Percentiles rank a stretch among this genome's conserved stretches.
Evolutionary conservation across 2,329 filamentous ascomycete species (phyloP).

Genomic region (Geosmithia morbida): DNA sequence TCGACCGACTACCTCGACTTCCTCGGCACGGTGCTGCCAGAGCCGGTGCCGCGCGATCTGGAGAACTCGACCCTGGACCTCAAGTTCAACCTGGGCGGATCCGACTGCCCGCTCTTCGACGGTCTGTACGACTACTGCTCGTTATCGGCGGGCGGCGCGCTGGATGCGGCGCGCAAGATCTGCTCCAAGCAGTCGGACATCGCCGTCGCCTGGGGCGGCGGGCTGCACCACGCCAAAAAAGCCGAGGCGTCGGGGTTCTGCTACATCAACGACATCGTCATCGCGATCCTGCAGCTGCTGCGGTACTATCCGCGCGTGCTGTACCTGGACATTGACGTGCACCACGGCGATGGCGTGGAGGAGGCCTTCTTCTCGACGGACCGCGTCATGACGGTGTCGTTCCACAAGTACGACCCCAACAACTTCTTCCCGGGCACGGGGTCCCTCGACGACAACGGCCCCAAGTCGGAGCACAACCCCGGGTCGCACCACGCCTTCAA

Average conservation of each 20-base stretch:
- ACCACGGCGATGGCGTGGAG: slow-evolving; percentile 83
- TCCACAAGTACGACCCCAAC: slow-evolving; percentile 84
- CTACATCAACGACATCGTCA: slow-evolving; percentile 97
- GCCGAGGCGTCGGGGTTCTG: slow-evolving; percentile 91
- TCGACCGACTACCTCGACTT: slow-evolving; percentile 84
- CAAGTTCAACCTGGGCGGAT: slow-evolving; percentile 75
- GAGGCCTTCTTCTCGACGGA: slow-evolving; percentile 85
- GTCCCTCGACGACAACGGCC: slow-evolving; percentile 73
- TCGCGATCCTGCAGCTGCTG: slow-evolving; percentile 80
- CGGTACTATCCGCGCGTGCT: slow-evolving; percentile 72
- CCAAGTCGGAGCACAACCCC: slow-evolving; percentile 67
- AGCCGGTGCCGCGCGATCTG: slow-evolving; percentile 48
- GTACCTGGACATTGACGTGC: slow-evolving; percentile 90
- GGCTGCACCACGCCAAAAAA: slow-evolving; percentile 92
- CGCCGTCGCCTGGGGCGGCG: slow-evolving; percentile 94
- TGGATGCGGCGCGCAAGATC: slow-evolving; percentile 84
- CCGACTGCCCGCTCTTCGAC: slow-evolving; percentile 93
- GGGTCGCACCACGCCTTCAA: slow-evolving; percentile 85
- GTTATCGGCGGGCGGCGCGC: slow-evolving; percentile 77
- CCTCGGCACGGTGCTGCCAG: slow-evolving; percentile 56
- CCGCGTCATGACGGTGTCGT: slow-evolving; percentile 82
- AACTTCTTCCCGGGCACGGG: slow-evolving; percentile 86
- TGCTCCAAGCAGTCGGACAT: slow-evolving; percentile 81
- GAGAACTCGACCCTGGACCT: slow-evolving; percentile 48
- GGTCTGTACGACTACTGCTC: slow-evolving; percentile 92